Base-by-base conservation (phyloP, 2,329 filamentous ascomycete genomes). In the Calonectria pauciramosa region DNA sequence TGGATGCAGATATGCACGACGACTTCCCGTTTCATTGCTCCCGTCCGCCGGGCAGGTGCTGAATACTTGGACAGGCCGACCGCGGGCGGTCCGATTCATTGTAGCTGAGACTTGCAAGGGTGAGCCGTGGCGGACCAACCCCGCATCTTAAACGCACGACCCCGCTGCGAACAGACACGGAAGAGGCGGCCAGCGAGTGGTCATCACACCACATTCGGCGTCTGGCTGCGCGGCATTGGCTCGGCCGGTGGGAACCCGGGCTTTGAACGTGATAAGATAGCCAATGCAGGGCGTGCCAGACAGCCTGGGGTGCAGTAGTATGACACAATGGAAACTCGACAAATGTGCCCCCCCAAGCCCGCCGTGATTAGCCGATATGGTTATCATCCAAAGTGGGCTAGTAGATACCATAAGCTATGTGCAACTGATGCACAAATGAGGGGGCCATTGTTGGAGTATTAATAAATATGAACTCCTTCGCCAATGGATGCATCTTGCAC, bases 221-320 rank as follows among this genome's bases (percentile, higher is more conserved):
- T 28, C 14, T 41, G 34, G 23, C 10, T 13, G 56, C 56, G 13
- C 14, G 34, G 36, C 56, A 63, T 63, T 63, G 56, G 56, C 23
- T 63, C 56, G 56, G 56, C 34, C 36, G 34, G 34, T 38, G 56
- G 34, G 36, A 41, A 63, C n/a, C 26, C 23, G 34, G 26, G 8
- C n/a, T 38, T 38, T 7, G 16, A 36, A 20, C 28, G 11, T 28
- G 56, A 63, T 63, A 63, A 63, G 56, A 63, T 41, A 63, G 56
- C 56, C 56, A 63, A 41, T 63, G 56, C 56, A 63, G 56, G 56
- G 56, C 56, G 56, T 30, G 56, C n/a, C 56, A 63, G 56, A 63
- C 56, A 63, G 56, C 36, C 34, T 63, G 56, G 56, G 56, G 56
- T 63, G 56, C 56, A 63, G 56, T 28, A 28, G 34, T 26, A 63